A percentile compares a stretch with the other conserved stretches of the same genome.
Evolutionary conservation across 345 rosid genomes (phyloP).

Genomic region (Trapa bicornis): DNA sequence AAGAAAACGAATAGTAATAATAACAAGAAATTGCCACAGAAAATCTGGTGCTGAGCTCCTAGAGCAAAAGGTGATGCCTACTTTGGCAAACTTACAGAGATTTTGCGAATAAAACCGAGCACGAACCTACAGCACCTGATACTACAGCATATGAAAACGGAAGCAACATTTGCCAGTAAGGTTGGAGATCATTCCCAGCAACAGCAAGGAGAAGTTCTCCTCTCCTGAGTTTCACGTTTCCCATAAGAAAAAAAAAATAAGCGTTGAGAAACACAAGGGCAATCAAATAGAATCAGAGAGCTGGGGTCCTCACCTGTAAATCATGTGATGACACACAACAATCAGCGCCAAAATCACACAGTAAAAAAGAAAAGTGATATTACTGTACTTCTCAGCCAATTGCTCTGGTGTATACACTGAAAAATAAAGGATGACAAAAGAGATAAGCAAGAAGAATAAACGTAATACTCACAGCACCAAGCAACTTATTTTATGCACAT

Average conservation of each 20-base stretch:
- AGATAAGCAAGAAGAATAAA: background rate
- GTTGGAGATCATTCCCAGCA: constrained; percentile 64
- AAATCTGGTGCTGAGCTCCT: background rate
- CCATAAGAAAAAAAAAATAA: background rate
- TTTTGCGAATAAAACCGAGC: constrained; percentile 95
- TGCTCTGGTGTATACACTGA: constrained; percentile 94
- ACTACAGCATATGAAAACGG: constrained; percentile 96
- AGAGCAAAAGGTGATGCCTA: constrained; percentile 1
- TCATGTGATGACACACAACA: constrained; percentile 57
- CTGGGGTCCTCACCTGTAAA: constrained; percentile 49
- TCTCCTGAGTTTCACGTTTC: constrained; percentile 36
- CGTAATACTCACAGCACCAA: background rate
- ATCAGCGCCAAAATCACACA: constrained; percentile 58
- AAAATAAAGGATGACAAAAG: constrained; percentile 2
- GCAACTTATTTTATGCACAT: background rate
- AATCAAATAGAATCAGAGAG: background rate
- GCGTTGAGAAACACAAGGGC: background rate
- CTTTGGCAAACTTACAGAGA: constrained; percentile 61
- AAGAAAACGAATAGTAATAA: constrained; percentile 6
- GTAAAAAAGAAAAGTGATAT: constrained; percentile 67
- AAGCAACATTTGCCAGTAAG: constrained; percentile 77
- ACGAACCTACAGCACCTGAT: constrained; percentile 96
- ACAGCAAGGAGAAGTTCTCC: constrained; percentile 61
- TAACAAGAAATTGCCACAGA: background rate
- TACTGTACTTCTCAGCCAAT: constrained; percentile 90